These are phyloP conservation scores for Naganishia sp. DNA, from an alignment of 1,284 basidiomycete species.

Conservation along the genomic window DNA sequence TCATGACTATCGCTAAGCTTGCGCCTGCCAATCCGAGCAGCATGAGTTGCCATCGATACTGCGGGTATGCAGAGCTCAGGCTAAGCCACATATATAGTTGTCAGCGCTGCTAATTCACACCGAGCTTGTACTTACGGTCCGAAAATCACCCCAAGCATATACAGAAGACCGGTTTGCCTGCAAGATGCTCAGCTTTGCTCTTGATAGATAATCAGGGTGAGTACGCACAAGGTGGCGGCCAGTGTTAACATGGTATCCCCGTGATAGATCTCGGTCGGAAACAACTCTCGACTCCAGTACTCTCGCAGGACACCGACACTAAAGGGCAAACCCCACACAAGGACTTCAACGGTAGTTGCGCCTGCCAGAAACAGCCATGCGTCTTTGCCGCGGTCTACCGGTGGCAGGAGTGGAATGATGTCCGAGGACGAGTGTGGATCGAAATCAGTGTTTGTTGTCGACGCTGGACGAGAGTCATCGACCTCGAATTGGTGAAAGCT, in stretches of 20 bases:
- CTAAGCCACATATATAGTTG: not conserved
- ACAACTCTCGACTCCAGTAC: conserved; percentile 49
- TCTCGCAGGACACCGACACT: conserved; percentile 49
- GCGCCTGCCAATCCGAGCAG: conserved; percentile 30
- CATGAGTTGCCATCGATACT: conserved; percentile 23
- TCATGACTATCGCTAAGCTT: conserved; percentile 38
- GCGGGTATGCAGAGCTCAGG: conserved; percentile 20
- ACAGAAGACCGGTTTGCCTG: conserved; percentile 47
- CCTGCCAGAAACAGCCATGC: conserved; percentile 51
- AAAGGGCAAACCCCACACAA: conserved; percentile 52
- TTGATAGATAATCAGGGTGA: too few species aligned
- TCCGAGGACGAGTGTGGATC: conserved; percentile 4
- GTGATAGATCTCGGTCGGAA: conserved; percentile 39
- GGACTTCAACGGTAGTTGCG: conserved; percentile 46
- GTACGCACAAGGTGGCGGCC: conserved; percentile 44
- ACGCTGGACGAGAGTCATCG: conserved; percentile 13
- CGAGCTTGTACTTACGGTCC: conserved; percentile 43
- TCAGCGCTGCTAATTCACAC: not conserved
- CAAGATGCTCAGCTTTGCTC: not conserved
- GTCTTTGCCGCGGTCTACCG: conserved; percentile 46
- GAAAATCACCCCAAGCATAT: conserved; percentile 45
- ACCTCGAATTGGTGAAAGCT: conserved; percentile 11
- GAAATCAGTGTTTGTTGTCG: not conserved
- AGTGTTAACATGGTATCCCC: conserved; percentile 46
- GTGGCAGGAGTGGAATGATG: conserved; percentile 39